Base-by-base conservation (phyloP, 23 red algal genomes). In the Gracilariopsis chorda region DNA sequence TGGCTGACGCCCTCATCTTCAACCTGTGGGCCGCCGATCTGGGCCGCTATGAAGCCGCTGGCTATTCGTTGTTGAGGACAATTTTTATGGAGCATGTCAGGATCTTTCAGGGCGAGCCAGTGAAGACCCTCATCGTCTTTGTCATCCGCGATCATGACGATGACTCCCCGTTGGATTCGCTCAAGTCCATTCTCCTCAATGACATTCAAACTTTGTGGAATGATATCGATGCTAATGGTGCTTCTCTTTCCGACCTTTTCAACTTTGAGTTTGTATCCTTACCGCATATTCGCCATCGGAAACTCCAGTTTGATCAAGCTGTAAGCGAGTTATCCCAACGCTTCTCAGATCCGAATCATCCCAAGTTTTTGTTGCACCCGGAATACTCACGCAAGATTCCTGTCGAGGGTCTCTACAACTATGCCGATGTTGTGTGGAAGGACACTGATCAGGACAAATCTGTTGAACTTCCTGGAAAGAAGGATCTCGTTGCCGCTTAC, bases 131-230 rank as follows among this genome's bases (percentile, higher is more conserved):
- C 19, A 37, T 98, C 5, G 59, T 98, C 5, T 94, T 98, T 80
- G 91, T 98, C 0, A 88, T 98, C 43, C 73, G 90, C 23, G 95
- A 98, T 58, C 95, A 98, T 70, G 95, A 98, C 35, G 95, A 98
- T 86, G 95, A 92, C 6, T 92, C 91, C 2, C 51, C 91, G 21
- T 42, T 98, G 46, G 84, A 82, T 13, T 77, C 78, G 16, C 34
- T 98, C 29, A 73, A 82, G 42, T 56, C 65, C 16, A 47, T 98
- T 25, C 74, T 98, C 10, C 32, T 87, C 73, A 80, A 44, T 42
- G 95, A 98, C 80, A 71, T 98, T 42, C 41, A 91, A 32, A 70
- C 48, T 47, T 53, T 94, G 21, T 98, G 95, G 95, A 81, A 78
- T 19, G 72, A 83, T 44, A 71, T 94, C 13, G 84, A 92, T 29